Evolutionary conservation across 208 protist species (phyloP), one percentile per base, ranked within the genome.

Genomic region (Acanthamoeba quina): DNA sequence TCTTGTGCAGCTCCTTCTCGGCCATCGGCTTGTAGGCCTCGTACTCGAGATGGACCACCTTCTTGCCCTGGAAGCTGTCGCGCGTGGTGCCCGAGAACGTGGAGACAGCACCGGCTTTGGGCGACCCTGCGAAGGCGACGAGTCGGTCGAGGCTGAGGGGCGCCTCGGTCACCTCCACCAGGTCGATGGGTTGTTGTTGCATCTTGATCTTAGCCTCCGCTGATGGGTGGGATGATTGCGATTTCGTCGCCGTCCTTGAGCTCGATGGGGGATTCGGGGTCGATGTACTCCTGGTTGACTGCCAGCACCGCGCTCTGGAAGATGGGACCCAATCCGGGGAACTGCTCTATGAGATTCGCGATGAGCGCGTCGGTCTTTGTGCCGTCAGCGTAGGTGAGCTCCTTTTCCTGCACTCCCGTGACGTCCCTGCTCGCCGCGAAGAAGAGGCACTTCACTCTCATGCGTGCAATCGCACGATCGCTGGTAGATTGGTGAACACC

Each of bases 11-110:
- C 47, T 97, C 94, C 92, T 95, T 96, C 34, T 95, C 64, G 24
- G 96, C 97, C 97, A 98, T 97, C 47, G 95, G 70, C 86, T 83
- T 49, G 93, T 98, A 98, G 6, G 97, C 96, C 94, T 98, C 96
- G 94, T 98, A 98, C 88, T 97, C 95, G 82, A 98, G 95, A 26
- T 94, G 70, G 1, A 96, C 34, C 19, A 98, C 97, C 37, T 64
- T 31, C 86, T 96, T 96, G 37, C 95, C 96, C 37, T 96, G 66
- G 70, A 97, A 96, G 68, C 94, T 72, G 64, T 96, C 94, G 26
- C 96, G 74, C 31, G 96, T 96, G 5, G 94, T 96, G 26, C 96
- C 96, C 15, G 89, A 62, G 93, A 97, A 97, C 7, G 95, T 93
- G 29, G 96, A 95, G 5, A 96, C 58, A 19, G 95, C 96, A 34